These are phyloP conservation scores for Datura wrightii DNA, from an alignment of 257 asterid genomes.

Conservation along the genomic window DNA sequence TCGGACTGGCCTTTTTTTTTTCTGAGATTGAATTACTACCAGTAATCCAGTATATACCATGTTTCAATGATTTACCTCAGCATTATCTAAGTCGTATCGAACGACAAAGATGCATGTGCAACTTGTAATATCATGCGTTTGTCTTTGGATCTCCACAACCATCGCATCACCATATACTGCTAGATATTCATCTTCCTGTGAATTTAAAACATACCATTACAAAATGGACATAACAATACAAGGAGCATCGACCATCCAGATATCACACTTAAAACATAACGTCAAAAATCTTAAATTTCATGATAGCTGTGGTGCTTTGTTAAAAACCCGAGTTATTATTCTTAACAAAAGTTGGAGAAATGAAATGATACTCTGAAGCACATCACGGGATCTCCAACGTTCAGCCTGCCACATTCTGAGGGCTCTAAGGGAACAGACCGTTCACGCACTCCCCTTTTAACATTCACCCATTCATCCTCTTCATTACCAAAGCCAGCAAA, in stretches of 20 bases:
- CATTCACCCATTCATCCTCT: slow-evolving; percentile 92
- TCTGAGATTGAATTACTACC: not conserved
- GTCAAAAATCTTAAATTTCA: not conserved
- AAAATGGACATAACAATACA: not conserved
- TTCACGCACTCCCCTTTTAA: slow-evolving; percentile 63
- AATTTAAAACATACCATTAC: slow-evolving; percentile 12
- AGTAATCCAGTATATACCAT: not conserved
- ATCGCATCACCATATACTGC: slow-evolving; percentile 73
- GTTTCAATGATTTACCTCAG: slow-evolving; percentile 53
- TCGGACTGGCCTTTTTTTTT: no score
- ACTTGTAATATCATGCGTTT: slow-evolving; percentile 44
- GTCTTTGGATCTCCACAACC: slow-evolving; percentile 59
- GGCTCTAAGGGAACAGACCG: slow-evolving; percentile 84
- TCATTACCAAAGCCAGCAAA: slow-evolving; percentile 77
- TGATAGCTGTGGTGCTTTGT: not conserved
- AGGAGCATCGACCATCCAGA: not conserved
- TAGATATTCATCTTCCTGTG: slow-evolving; percentile 62
- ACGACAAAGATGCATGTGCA: slow-evolving; percentile 77
- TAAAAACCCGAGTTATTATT: not conserved
- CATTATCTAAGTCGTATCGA: slow-evolving; percentile 57
- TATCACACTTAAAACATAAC: not conserved
- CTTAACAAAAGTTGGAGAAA: not conserved
- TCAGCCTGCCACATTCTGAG: slow-evolving; percentile 71
- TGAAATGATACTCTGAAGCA: slow-evolving; percentile 74
- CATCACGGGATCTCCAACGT: slow-evolving; percentile 77